phyloP scores from a whole-genome alignment of 352 stramenopile species.

The Globisporangium acanthophoron region DNA sequence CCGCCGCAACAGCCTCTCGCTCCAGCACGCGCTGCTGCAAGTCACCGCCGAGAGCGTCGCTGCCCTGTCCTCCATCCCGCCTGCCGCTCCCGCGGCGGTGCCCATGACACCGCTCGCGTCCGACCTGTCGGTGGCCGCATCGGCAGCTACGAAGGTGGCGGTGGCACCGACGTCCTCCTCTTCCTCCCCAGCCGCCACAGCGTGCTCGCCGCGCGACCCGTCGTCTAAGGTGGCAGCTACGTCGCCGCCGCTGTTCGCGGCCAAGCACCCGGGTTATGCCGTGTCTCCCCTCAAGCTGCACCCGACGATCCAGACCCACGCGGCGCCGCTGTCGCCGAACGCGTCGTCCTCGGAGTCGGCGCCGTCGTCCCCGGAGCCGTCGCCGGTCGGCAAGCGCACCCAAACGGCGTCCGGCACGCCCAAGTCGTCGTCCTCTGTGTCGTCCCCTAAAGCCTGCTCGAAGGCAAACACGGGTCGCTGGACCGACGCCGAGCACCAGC shows the following conservation, averaged over 20 bases:
- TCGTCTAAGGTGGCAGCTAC: slow-evolving; percentile 29
- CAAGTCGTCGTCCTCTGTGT: slow-evolving; percentile 8
- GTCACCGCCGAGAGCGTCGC: slow-evolving; percentile 15
- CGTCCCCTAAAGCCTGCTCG: slow-evolving; percentile 18
- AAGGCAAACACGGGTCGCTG: slow-evolving; percentile 83
- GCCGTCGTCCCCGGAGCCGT: slow-evolving; percentile 6
- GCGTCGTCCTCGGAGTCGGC: slow-evolving; percentile 11
- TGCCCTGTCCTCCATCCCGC: slow-evolving; percentile 3
- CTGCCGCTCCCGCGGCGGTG: slow-evolving; percentile 4
- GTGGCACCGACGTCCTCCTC: background rate
- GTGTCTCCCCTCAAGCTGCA: slow-evolving; percentile 5
- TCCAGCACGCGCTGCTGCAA: slow-evolving; percentile 31
- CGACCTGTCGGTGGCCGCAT: slow-evolving; percentile 7
- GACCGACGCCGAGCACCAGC: slow-evolving; percentile 84
- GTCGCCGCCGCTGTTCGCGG: slow-evolving; percentile 6
- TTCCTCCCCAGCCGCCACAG: slow-evolving; percentile 12
- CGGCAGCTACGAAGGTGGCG: background rate
- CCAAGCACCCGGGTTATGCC: slow-evolving; percentile 5
- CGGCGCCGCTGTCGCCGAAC: background rate
- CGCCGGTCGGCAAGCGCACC: slow-evolving; percentile 9
- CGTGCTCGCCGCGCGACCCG: slow-evolving; percentile 51
- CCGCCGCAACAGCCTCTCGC: slow-evolving; percentile 38
- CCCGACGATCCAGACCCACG: slow-evolving; percentile 16
- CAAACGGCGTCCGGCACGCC: background rate
- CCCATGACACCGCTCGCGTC: slow-evolving; percentile 42